Evolutionary conservation across 73 alveolate species (phyloP), one percentile per base, ranked within the genome.

Genomic region (Diophrys appendiculata): DNA sequence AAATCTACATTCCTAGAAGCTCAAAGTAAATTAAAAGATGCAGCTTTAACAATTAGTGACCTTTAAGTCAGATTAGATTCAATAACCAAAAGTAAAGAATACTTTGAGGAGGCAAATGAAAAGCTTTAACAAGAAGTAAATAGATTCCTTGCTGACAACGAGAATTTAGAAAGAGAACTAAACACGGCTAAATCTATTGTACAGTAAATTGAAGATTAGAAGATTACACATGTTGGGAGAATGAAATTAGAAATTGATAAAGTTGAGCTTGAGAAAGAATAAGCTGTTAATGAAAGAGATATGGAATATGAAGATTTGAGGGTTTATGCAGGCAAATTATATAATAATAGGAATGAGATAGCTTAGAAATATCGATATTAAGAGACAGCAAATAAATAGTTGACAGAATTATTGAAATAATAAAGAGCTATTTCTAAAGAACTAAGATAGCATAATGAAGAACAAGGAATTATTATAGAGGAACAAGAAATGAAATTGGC

Each of bases 91-190:
- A 25, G 29, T 22, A 60, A 23, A n/a, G 87, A 78, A 24, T 14
- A 26, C 73, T 33, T 68, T 67, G 52, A 33, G 25, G 73, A 78
- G 26, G 33, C 74, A 5, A 23, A 34, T 29, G 68, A 78, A 25
- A 78, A 65, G 73, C 30, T 78, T 52, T 69, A 78, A 29, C 74
- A 35, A 18, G 34, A 67, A 23, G 52, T 34, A 8, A 68, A 34
- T 67, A 33, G 68, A 27, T n/a, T 32, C 1, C 25, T 78, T 52
- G 22, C 67, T 32, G 25, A 43, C 32, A n/a, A 1, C 23, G 87
- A 78, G 60, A 68, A 43, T 8, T 0, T 32, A 2, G 78, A 67
- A 23, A 65, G 87, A 68, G 87, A 78, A 33, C 87, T 78, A 0
- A 78, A 78, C 67, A 78, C 87, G 1, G 35, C 29, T 24, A 65